Evolutionary conservation across 108 stramenopile species (phyloP), one percentile per base, ranked within the genome.

Genomic region (Skeletonema costatum): DNA sequence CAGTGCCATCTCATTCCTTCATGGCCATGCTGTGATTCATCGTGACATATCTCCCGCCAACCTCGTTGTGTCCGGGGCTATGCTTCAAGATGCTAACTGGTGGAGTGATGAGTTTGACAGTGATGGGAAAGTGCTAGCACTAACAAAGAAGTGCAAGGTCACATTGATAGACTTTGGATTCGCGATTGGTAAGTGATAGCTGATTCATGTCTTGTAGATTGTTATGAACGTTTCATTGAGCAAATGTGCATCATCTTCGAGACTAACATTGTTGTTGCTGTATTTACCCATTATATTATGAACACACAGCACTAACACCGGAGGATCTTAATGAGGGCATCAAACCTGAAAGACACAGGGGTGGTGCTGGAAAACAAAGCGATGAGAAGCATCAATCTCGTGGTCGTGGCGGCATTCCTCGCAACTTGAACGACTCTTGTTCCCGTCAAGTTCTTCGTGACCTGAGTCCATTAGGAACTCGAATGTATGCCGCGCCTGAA

Each of bases 101-200:
- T 93, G 91, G 91, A 89, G 88, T 71, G 92, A 92, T 73, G 86
- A 82, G 2, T 33, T 70, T 14, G 91, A 92, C 35, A 71, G 59
- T 4, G 87, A 89, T 68, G 76, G 75, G 36, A 77, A 64, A 29
- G 74, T 86, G 48, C 60, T 71, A 19, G 83, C 83, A 11, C 67
- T 70, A 44, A 66, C 74, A 21, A 67, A 70, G 46, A 86, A 80
- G 66, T 93, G 90, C 44, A 87, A 83, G 36, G 71, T 93, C 25
- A 91, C 89, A 74, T 53, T 96, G 51, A 81, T 96, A 0, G 95
- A 96, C 66, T 96, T 96, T 75, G 95, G 95, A 8, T 96, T 96
- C 77, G 91, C 95, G 2, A 46, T 46, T 46, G 44, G 44, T 46
- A n/a, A 46, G 44, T 46, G 12, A 42, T 42, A 12, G 41, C 11